Evolutionary conservation across 345 rosid species (phyloP), one percentile per base, ranked within the genome.

Genomic region (Murraya koenigii): DNA sequence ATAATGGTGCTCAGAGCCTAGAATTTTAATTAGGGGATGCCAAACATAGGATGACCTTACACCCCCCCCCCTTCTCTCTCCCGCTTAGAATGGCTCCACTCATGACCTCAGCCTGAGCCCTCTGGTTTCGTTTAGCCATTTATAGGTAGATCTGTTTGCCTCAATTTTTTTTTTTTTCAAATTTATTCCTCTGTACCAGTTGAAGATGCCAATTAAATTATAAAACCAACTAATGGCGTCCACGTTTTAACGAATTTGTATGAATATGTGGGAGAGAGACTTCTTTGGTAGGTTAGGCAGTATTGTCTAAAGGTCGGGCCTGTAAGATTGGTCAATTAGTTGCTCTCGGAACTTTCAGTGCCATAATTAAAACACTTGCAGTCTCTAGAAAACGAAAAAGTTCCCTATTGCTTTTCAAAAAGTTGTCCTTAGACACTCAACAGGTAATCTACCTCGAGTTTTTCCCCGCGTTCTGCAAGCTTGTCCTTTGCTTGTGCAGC

Each of bases 401-500:
- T 5, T 52, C 35, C 65, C 26, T 15, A 20, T 25, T 19, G 14
- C 7, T 8, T 7, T 32, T 47, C 28, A 41, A 55, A 65, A 56
- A 72, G 35, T 30, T 35, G 26, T 28, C 32, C 22, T 26, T 44
- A 61, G 25, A 26, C 2, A 49, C 8, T 65, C 32, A 41, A 71
- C 39, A 67, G 72, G 44, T 52, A 63, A 66, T 20, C 23, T 28
- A 93, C 98, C 95, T 91, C 88, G 9, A 93, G 98, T 77, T 93
- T 93, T 85, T 95, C 98, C 72, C 82, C 84, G 7, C 94, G 92
- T 82, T 92, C 87, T 1, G 82, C 79, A 72, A 96, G 98, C 82
- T 91, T 91, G 75, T 96, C 89, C 80, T 83, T 90, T 78, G 97
- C 95, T 22, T 79, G 90, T 71, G 90, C 84, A 74, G 97, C 98